These are phyloP conservation scores for Thermochaetoides dissita DNA, from an alignment of 2,329 filamentous ascomycete genomes.

Conservation along the genomic window DNA sequence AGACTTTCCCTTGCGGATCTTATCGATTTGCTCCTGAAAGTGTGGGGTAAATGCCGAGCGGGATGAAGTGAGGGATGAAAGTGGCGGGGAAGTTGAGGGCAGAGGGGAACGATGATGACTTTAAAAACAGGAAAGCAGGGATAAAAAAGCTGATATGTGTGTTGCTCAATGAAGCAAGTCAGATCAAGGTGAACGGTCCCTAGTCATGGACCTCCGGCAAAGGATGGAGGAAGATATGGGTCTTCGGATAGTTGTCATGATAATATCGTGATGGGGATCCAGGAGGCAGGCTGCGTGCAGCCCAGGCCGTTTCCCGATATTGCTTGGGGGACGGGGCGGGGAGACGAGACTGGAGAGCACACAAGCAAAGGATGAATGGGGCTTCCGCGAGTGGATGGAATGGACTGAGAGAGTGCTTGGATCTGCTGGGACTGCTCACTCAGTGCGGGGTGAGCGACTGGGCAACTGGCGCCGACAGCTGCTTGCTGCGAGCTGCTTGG, in stretches of 20 bases:
- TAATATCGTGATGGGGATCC: conserved; percentile 23
- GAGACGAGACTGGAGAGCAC: conserved; percentile 1
- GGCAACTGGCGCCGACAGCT: too few species aligned
- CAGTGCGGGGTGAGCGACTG: conserved; percentile 4
- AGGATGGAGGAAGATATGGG: conserved; percentile 24
- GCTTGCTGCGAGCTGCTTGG: background rate
- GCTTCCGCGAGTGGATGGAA: too few species aligned
- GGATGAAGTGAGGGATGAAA: background rate
- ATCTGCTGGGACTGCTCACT: too few species aligned
- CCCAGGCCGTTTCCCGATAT: conserved; percentile 15
- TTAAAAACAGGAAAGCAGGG: conserved; percentile 7
- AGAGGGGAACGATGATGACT: conserved; percentile 5
- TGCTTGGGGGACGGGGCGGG: conserved; percentile 5
- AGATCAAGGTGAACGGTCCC: conserved; percentile 29
- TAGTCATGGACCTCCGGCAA: conserved; percentile 31
- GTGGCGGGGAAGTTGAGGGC: conserved; percentile 3
- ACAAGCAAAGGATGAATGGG: background rate
- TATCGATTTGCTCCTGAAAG: conserved; percentile 14
- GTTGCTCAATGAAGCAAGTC: conserved; percentile 12
- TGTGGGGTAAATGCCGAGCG: conserved; percentile 16
- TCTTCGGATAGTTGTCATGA: conserved; percentile 32
- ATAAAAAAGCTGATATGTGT: background rate
- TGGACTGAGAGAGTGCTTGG: too few species aligned
- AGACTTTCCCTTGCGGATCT: conserved; percentile 7
- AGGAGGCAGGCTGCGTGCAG: conserved; percentile 13